A percentile compares a stretch with the other conserved stretches of the same genome.
Evolutionary conservation across 176 grass and related monocot genomes (phyloP).

Genomic region (Rhipidocladum racemiflorum): DNA sequence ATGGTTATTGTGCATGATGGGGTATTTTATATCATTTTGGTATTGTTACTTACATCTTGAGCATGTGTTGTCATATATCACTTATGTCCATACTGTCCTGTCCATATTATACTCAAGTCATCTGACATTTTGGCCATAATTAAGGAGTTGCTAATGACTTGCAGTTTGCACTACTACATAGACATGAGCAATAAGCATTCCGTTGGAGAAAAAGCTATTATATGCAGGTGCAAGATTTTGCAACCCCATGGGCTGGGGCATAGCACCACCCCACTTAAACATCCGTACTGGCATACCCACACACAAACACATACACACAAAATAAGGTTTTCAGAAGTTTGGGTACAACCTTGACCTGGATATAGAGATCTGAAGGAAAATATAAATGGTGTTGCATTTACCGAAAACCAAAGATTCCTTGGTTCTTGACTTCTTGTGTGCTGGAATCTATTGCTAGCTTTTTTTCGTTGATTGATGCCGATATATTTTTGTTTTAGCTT

Average conservation of each 20-base stretch:
- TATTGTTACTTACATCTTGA: neutral
- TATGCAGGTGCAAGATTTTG: constrained; percentile 4
- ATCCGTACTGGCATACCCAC: neutral
- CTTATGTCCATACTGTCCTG: neutral
- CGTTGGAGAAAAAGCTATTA: neutral
- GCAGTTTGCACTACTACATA: neutral
- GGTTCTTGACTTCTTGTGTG: neutral
- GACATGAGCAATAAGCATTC: neutral
- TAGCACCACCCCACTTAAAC: neutral
- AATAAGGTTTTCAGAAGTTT: neutral
- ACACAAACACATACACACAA: neutral
- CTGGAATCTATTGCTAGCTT: neutral
- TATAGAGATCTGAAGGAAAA: constrained; percentile 9
- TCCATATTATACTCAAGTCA: neutral
- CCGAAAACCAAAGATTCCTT: neutral
- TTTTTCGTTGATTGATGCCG: neutral
- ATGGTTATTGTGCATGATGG: neutral
- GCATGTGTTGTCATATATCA: neutral
- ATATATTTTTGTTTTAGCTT: neutral
- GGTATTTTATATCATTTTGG: neutral
- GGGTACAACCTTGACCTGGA: neutral
- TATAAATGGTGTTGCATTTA: constrained; percentile 9
- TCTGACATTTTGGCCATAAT: neutral
- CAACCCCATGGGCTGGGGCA: neutral
- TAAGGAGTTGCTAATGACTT: neutral